phyloP scores from a whole-genome alignment of 179 eudicot genomes.

The Silene coronaria region DNA sequence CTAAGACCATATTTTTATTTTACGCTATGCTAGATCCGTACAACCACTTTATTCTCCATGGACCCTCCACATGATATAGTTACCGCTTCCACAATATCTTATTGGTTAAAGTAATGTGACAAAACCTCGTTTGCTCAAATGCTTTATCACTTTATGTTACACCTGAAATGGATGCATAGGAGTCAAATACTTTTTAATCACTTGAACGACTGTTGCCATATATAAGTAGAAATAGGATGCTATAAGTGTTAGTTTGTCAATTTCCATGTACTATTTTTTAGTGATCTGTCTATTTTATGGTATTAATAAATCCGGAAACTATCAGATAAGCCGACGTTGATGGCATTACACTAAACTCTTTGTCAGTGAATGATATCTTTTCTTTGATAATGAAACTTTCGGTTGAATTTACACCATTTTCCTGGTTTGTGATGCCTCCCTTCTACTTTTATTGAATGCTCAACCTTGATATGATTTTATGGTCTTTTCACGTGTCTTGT shows the following conservation, averaged over 20 bases:
- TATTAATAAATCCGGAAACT: not conserved
- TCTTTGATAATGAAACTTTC: slow-evolving; percentile 24
- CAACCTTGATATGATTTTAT: not conserved
- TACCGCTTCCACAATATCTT: slow-evolving; percentile 18
- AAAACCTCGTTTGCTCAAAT: slow-evolving; percentile 4
- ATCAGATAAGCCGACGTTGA: slow-evolving; percentile 17
- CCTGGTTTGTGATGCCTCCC: slow-evolving; percentile 12
- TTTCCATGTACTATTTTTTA: slow-evolving; percentile 15
- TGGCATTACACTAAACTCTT: slow-evolving; percentile 1
- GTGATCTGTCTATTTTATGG: slow-evolving; percentile 17
- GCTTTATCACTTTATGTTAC: slow-evolving; percentile 19
- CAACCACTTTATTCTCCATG: slow-evolving; percentile 12
- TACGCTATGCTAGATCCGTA: slow-evolving; percentile 16
- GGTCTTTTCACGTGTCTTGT: not conserved
- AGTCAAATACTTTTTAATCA: slow-evolving; percentile 27
- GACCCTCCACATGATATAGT: slow-evolving; percentile 3
- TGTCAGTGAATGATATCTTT: slow-evolving; percentile 7
- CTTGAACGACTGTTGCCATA: slow-evolving; percentile 17
- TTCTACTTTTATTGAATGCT: slow-evolving; percentile 1
- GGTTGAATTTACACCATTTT: slow-evolving; percentile 16
- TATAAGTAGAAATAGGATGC: slow-evolving; percentile 15
- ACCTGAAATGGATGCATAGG: slow-evolving; percentile 5
- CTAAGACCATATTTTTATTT: slow-evolving; percentile 8
- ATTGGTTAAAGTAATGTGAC: not conserved
- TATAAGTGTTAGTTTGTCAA: slow-evolving; percentile 13